These are phyloP conservation scores for Barnettozyma sucrosica DNA, from an alignment of 805 yeast species.

Conservation along the genomic window DNA sequence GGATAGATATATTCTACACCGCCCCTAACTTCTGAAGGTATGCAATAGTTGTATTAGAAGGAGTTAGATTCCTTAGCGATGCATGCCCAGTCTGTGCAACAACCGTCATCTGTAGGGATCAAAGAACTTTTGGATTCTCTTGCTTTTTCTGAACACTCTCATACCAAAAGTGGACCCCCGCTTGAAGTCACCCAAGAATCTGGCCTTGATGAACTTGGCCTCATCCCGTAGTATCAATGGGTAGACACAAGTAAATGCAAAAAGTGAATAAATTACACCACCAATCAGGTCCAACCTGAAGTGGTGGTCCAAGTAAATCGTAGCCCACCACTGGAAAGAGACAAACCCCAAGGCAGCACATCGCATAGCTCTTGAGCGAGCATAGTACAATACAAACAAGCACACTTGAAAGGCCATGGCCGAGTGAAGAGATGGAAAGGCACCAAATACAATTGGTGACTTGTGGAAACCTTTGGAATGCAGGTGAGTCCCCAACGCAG, in stretches of 20 bases:
- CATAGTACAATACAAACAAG: slow-evolving; percentile 38
- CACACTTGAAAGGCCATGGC: slow-evolving; percentile 53
- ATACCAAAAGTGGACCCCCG: slow-evolving; percentile 54
- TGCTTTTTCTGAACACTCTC: slow-evolving; percentile 47
- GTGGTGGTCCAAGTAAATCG: slow-evolving; percentile 69
- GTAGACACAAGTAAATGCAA: slow-evolving; percentile 37
- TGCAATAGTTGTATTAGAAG: too few relatives aligned
- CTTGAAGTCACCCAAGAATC: slow-evolving; percentile 32
- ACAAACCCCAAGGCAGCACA: slow-evolving; percentile 39
- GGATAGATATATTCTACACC: neutral
- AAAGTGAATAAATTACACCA: slow-evolving; percentile 49
- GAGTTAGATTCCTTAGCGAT: too few relatives aligned
- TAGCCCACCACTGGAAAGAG: slow-evolving; percentile 66
- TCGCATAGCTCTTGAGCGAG: slow-evolving; percentile 24
- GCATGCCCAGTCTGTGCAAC: too few relatives aligned
- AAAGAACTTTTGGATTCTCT: slow-evolving; percentile 44
- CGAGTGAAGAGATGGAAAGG: slow-evolving; percentile 56
- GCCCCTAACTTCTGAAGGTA: neutral
- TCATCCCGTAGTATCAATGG: slow-evolving; percentile 31
- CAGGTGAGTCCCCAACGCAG: slow-evolving; percentile 54
- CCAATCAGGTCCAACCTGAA: slow-evolving; percentile 56
- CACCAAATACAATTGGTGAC: slow-evolving; percentile 67
- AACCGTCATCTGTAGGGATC: slow-evolving; percentile 40
- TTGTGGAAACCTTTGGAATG: slow-evolving; percentile 59
- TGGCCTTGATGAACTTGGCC: slow-evolving; percentile 25